phyloP scores from a whole-genome alignment of 192 early-diverging fungal genomes.

The Linnemannia hyalina region DNA sequence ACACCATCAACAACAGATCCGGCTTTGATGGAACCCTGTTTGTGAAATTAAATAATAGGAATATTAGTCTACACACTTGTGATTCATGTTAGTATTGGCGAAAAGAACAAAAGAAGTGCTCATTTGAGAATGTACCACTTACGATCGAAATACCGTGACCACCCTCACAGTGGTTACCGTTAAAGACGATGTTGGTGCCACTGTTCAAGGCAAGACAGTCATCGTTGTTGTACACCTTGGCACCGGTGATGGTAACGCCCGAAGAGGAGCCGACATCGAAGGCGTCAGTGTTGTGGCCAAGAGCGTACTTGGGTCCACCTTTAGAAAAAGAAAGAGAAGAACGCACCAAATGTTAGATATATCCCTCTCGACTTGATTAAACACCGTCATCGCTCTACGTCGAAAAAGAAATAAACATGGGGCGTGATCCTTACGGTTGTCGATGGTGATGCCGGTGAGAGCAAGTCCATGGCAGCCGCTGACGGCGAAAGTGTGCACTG shows the following conservation, averaged over 20 bases:
- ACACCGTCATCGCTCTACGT: not conserved
- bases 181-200: conserved; percentile 60
- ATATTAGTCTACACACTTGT: not conserved
- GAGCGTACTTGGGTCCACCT: conserved; percentile 38
- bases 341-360: conserved; percentile 2
- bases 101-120: not conserved
- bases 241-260: conserved; percentile 46
- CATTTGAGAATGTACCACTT: conserved; percentile 15
- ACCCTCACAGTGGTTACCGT: conserved; percentile 57
- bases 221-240: conserved; percentile 61
- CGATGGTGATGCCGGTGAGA: conserved; percentile 50
- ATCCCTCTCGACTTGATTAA: not conserved
- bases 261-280: conserved; percentile 50
- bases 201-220: conserved; percentile 67
- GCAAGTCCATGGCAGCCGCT: conserved; percentile 43
- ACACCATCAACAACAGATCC: conserved; percentile 56
- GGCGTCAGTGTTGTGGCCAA: conserved; percentile 62
- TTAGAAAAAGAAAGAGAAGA: not conserved
- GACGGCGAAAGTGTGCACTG: conserved; percentile 60
- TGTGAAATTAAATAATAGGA: not conserved
- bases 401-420: conserved; percentile 1
- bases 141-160: conserved; percentile 49
- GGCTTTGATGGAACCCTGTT: conserved; percentile 54
- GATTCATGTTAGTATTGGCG: not conserved
- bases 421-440: conserved; percentile 49